Evolutionary conservation across 2,329 filamentous ascomycete genomes (phyloP).

Genomic region (Trichoderma atrobrunneum): DNA sequence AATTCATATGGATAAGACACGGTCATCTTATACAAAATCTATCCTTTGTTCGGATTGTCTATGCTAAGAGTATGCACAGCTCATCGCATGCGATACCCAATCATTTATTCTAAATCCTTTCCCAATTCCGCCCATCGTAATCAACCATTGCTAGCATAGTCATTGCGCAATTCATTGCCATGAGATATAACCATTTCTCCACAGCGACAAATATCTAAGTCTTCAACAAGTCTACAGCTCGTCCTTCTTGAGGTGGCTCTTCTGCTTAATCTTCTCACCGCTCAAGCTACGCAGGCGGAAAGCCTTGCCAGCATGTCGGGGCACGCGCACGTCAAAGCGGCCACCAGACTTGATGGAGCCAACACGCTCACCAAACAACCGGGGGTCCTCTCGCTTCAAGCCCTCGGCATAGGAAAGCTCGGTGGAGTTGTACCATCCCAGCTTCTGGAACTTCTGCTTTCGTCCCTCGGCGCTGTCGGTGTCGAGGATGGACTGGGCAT

Average conservation of each 20-base stretch:
- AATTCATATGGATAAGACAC: no score
- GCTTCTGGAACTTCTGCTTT: background rate
- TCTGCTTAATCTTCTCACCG: slow-evolving; percentile 3
- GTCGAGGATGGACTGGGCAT: slow-evolving; percentile 13
- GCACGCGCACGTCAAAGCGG: slow-evolving; percentile 7
- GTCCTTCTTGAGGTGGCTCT: slow-evolving; percentile 8
- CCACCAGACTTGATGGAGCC: slow-evolving; percentile 11
- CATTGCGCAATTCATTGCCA: background rate
- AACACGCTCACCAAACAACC: slow-evolving; percentile 16
- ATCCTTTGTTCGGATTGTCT: background rate
- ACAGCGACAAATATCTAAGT: background rate
- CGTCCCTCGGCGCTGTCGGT: background rate
- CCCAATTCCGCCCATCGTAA: background rate
- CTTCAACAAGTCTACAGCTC: background rate
- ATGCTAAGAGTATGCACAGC: background rate
- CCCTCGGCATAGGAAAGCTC: slow-evolving; percentile 14
- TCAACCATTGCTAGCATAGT: background rate
- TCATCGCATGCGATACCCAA: background rate
- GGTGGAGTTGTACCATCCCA: slow-evolving; percentile 14
- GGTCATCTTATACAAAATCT: background rate
- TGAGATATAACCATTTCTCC: background rate
- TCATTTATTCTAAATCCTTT: background rate
- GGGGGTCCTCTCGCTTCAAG: background rate
- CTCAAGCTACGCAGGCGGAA: slow-evolving; percentile 11
- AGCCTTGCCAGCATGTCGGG: slow-evolving; percentile 12